phyloP scores from a whole-genome alignment of 306 rosid genomes.

The Lathyrus oleraceus region DNA sequence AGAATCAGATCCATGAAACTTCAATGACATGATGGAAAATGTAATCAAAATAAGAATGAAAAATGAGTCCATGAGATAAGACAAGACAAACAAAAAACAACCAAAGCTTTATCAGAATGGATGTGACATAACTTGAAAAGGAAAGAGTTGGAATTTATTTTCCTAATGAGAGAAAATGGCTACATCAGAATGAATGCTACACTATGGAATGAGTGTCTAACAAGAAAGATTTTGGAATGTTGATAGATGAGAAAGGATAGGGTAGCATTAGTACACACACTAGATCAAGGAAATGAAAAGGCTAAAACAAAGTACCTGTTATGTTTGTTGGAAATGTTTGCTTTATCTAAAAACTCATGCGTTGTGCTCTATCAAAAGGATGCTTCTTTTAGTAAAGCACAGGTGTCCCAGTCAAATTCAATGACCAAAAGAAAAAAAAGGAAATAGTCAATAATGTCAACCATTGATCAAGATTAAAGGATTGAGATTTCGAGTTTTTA shows the following conservation, averaged over 20 bases:
- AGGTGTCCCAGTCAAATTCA: slow-evolving; percentile 30
- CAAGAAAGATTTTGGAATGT: slow-evolving; percentile 20
- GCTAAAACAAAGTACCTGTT: slow-evolving; percentile 38
- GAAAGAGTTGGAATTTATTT: slow-evolving; percentile 23
- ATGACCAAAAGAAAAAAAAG: slow-evolving; percentile 2
- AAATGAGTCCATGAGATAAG: slow-evolving; percentile 69
- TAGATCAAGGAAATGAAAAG: slow-evolving; percentile 41
- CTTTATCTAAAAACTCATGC: slow-evolving; percentile 25
- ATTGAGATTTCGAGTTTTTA: neutral
- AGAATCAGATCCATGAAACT: slow-evolving; percentile 46
- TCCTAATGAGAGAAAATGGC: neutral
- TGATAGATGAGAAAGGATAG: slow-evolving; percentile 32
- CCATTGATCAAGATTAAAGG: neutral
- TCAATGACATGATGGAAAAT: slow-evolving; percentile 36
- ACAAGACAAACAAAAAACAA: slow-evolving; percentile 8
- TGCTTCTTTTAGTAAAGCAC: slow-evolving; percentile 35
- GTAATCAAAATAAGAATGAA: slow-evolving; percentile 47
- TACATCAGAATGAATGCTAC: slow-evolving; percentile 14
- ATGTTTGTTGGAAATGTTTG: slow-evolving; percentile 38
- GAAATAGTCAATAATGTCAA: neutral
- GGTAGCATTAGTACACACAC: slow-evolving; percentile 33
- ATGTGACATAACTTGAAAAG: slow-evolving; percentile 33
- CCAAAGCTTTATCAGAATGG: slow-evolving; percentile 5
- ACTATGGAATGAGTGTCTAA: neutral
- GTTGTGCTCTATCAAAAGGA: slow-evolving; percentile 42